Percentiles rank a stretch among this genome's conserved stretches.
Evolutionary conservation across 768 basidiomycete species (phyloP).

Genomic region (Boletus vermiculosoides): DNA sequence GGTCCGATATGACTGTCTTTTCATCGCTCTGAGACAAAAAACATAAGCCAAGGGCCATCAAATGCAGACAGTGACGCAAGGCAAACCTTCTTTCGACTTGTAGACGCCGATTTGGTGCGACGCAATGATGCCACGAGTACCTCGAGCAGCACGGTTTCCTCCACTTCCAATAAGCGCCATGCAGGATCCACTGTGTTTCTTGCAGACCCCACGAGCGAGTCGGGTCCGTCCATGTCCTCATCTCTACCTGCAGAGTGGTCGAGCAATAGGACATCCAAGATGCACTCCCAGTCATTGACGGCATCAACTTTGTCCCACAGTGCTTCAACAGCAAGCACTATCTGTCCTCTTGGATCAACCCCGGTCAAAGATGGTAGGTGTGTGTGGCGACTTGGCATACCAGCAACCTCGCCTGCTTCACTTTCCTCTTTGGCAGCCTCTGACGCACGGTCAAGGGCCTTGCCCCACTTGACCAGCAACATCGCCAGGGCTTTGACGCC

Average conservation of each 20-base stretch:
- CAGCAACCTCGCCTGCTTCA: constrained; percentile 43
- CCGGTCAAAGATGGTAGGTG: constrained; percentile 45
- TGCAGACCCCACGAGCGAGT: constrained; percentile 27
- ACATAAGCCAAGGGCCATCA: not conserved
- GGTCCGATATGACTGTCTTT: constrained; percentile 65
- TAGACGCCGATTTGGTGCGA: no score
- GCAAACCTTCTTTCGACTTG: constrained; percentile 35
- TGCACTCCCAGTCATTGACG: constrained; percentile 75
- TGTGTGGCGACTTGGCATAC: constrained; percentile 28
- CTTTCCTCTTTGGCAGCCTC: constrained; percentile 43
- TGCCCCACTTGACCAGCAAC: constrained; percentile 75
- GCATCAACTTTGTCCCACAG: constrained; percentile 80
- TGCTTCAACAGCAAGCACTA: constrained; percentile 81
- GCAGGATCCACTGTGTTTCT: constrained; percentile 57
- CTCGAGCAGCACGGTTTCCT: no score
- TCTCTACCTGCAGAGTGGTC: constrained; percentile 81
- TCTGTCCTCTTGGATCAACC: constrained; percentile 52
- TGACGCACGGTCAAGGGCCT: constrained; percentile 52
- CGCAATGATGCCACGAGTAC: no score
- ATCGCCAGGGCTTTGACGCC: constrained; percentile 71
- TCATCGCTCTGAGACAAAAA: constrained; percentile 58
- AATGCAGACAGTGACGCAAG: not conserved
- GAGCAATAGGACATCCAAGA: constrained; percentile 77
- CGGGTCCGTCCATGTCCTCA: constrained; percentile 35
- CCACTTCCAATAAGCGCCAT: constrained; percentile 46